Evolutionary conservation across 2,329 filamentous ascomycete genomes (phyloP).

Genomic region (Fusarium pilosicola): DNA sequence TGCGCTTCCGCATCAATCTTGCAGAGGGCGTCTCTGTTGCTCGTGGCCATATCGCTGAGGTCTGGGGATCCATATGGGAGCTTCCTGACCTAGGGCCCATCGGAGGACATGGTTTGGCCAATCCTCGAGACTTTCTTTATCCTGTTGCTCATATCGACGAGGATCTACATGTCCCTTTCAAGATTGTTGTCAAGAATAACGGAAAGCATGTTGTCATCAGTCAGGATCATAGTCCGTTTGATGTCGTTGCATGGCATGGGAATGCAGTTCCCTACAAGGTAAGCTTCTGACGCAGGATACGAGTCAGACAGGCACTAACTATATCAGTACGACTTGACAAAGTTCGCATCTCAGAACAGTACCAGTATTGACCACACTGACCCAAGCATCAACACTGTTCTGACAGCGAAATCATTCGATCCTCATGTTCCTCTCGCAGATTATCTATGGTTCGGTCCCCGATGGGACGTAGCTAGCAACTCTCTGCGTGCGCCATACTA

Average conservation of each 20-base stretch:
- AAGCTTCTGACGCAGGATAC: accelerated
- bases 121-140: constrained; percentile 15
- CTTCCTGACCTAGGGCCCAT: constrained; percentile 1
- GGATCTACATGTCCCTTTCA: background rate
- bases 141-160: constrained; percentile 11
- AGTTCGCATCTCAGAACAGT: constrained; percentile 10
- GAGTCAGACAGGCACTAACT: accelerated
- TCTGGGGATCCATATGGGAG: constrained; percentile 23
- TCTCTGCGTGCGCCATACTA: constrained; percentile 5
- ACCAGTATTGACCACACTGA: constrained; percentile 20
- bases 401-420: constrained; percentile 12
- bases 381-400: constrained; percentile 2
- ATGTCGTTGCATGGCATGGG: constrained; percentile 24
- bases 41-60: constrained; percentile 4
- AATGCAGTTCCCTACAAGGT: constrained; percentile 25
- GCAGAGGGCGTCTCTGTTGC: background rate
- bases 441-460: constrained; percentile 1
- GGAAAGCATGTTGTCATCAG: constrained; percentile 15
- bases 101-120: constrained; percentile 13
- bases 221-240: constrained; percentile 22
- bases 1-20: background rate
- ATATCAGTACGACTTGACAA: constrained; percentile 13
- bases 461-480: constrained; percentile 11
- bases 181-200: constrained; percentile 6
- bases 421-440: constrained; percentile 2